Evolutionary conservation across 1,284 basidiomycete genomes (phyloP), one percentile per base, ranked within the genome.

Genomic region (Meripilus lineatus): DNA sequence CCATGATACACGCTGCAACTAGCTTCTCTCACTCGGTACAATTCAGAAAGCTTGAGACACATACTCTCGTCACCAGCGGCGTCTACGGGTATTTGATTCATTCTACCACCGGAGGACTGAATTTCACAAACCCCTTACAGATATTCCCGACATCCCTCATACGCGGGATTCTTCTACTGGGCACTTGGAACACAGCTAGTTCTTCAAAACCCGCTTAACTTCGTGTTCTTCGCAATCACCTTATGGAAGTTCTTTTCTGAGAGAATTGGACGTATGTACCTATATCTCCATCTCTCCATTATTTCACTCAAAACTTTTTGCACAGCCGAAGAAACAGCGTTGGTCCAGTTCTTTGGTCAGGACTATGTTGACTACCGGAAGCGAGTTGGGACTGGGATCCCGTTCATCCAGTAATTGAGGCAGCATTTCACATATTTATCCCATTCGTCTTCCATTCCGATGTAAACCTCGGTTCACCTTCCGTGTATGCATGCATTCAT

Each of bases 121-220:
- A 20, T 15, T 25, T 39, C n/a, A 15, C 21, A 17, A 7, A 26
- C 35, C 48, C 24, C 37, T 46, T n/a, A 23, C 53, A 93, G 91
- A 20, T 91, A 81, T 77, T 88, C 84, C 47, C 82, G 96, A 4
- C 96, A 99, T 63, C 96, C 96, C 7, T 96, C 93, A 0, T 99
- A 99, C 57, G 80, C 90, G 0, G 96, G 95, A 3, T 99, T 99
- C 72, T 96, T 89, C 66, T 98, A 95, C 65, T 99, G 95, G 95
- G 94, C 93, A 0, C 57, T 99, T 24, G 92, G 92, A 1, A 97
- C 94, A 0, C 94, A 99, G 61, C 64, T 99, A n/a, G 77, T 93
- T 3, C 72, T 99, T 21, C 90, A 90, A 56, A 99, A 99, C 62
- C 78, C 89, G 0, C 32, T 93, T 20, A 82, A 81, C 11, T 85